A percentile compares a stretch with the other conserved stretches of the same genome.
Conservation (phyloP, 148 eudicot genomes). For the Camellia sinensis region DNA sequence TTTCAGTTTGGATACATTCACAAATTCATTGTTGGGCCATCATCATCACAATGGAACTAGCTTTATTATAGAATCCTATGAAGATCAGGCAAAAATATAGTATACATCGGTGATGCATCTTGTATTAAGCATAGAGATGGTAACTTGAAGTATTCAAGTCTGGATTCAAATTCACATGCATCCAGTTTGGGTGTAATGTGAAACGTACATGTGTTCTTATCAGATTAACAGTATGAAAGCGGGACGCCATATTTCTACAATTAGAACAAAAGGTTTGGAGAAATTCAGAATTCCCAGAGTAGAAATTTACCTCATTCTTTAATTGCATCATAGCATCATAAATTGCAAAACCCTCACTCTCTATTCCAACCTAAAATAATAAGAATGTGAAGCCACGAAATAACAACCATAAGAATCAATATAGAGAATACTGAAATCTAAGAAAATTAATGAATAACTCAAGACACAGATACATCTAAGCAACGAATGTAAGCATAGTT, state of each 20-base stretch:
- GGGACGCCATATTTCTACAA: neutral
- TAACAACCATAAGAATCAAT: neutral
- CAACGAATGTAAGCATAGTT: neutral
- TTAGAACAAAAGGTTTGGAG: neutral
- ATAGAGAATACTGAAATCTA: neutral
- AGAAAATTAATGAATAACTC: neutral
- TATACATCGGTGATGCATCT: neutral
- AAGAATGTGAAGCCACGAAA: constrained; percentile 11
- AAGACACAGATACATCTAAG: neutral
- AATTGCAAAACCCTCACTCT: constrained; percentile 88
- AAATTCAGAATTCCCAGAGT: neutral
- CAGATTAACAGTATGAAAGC: neutral
- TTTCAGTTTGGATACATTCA: neutral
- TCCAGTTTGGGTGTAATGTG: neutral
- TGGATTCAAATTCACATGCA: neutral
- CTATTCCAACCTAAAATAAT: constrained; percentile 69
- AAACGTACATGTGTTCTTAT: neutral
- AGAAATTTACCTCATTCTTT: constrained; percentile 60
- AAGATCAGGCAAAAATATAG: neutral
- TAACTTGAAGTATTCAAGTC: neutral
- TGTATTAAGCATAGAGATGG: neutral
- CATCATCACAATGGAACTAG: neutral
- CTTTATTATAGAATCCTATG: neutral
- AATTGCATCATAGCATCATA: constrained; percentile 88
- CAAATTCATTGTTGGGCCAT: neutral